phyloP scores from a whole-genome alignment of 495 filamentous ascomycete genomes.

The Darksidea phi region DNA sequence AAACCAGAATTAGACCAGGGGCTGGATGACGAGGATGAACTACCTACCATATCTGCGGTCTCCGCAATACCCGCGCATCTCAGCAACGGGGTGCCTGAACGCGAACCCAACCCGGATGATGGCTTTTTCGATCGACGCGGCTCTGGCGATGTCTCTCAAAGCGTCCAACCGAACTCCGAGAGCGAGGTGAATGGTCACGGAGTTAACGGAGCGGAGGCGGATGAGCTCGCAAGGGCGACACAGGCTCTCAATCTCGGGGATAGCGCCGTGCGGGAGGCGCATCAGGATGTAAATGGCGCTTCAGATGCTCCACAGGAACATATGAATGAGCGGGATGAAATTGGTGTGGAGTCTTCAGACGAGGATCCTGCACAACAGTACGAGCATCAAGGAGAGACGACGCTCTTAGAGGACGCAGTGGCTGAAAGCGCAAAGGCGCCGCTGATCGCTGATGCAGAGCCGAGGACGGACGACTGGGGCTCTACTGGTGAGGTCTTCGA shows the following conservation, averaged over 20 bases:
- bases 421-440: conserved; percentile 26
- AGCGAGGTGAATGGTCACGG: conserved; percentile 11
- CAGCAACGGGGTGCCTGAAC: conserved; percentile 12
- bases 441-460: conserved; percentile 14
- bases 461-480: conserved; percentile 31
- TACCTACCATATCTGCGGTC: conserved; percentile 2
- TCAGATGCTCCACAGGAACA: background rate
- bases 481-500: conserved; percentile 33
- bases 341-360: background rate
- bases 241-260: conserved; percentile 7
- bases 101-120: conserved; percentile 32
- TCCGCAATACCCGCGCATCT: conserved; percentile 7
- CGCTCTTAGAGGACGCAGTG: conserved; percentile 34
- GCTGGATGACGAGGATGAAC: conserved; percentile 14
- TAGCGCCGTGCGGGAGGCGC: background rate
- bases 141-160: conserved; percentile 3
- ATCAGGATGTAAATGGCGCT: background rate
- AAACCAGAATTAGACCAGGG: background rate
- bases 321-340: background rate
- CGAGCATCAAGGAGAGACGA: conserved; percentile 35
- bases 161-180: background rate
- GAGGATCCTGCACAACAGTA: conserved; percentile 30
- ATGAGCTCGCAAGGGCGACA: conserved; percentile 1
- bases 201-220: conserved; percentile 9
- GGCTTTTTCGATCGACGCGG: conserved; percentile 43